phyloP scores from a whole-genome alignment of 176 grass and related monocot genomes.

The Oryza longistaminata region DNA sequence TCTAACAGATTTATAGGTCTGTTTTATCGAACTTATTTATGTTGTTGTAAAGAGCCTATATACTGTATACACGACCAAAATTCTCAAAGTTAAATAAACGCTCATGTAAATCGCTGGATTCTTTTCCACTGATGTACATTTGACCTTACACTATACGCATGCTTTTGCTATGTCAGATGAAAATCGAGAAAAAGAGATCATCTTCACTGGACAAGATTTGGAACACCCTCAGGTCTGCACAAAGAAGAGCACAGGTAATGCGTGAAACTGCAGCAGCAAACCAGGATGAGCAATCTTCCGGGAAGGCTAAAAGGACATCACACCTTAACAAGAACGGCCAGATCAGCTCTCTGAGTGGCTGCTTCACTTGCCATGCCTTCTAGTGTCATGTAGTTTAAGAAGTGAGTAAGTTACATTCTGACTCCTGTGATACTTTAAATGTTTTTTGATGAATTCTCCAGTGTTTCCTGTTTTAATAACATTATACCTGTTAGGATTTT shows the following conservation, averaged over 20 bases:
- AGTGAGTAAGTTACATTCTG: constrained; percentile 34
- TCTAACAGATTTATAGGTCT: neutral
- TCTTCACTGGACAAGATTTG: constrained; percentile 87
- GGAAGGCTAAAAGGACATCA: constrained; percentile 48
- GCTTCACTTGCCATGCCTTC: constrained; percentile 93
- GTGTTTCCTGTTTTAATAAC: neutral
- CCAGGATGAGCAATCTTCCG: constrained; percentile 47
- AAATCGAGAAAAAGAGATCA: constrained; percentile 86
- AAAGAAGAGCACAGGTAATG: constrained; percentile 80
- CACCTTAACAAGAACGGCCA: constrained; percentile 59
- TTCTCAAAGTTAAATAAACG: neutral
- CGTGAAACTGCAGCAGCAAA: constrained; percentile 48
- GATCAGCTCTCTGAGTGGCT: constrained; percentile 81
- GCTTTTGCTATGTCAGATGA: constrained; percentile 56
- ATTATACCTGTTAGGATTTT: too few species aligned
- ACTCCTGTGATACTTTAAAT: neutral
- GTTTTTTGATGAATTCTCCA: constrained; percentile 12
- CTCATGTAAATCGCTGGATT: constrained; percentile 22
- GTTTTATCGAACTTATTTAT: neutral
- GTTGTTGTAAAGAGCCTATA: neutral
- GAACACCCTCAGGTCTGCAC: constrained; percentile 70
- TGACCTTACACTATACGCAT: constrained; percentile 6
- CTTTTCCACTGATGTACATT: constrained; percentile 14
- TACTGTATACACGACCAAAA: neutral
- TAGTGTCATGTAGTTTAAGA: constrained; percentile 36